phyloP scores from a whole-genome alignment of 2,329 filamentous ascomycete species.

The Sporothrix inflata region DNA sequence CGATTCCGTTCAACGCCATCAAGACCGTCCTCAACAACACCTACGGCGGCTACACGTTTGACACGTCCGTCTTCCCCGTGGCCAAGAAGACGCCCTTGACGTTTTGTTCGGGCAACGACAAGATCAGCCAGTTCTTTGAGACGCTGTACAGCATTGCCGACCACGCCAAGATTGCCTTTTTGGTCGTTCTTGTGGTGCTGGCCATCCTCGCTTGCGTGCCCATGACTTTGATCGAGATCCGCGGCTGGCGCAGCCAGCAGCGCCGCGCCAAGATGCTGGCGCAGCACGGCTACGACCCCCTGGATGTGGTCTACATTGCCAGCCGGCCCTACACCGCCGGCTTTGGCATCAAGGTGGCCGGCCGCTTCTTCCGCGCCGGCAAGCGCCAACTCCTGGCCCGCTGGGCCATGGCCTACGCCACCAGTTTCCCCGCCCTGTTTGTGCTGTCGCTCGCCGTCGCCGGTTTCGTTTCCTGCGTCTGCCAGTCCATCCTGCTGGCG shows the following conservation, averaged over 20 bases:
- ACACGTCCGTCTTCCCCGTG: conserved; percentile 77
- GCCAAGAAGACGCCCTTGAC: conserved; percentile 79
- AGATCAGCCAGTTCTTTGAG: conserved; percentile 82
- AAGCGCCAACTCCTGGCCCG: conserved; percentile 72
- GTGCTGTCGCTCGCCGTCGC: conserved; percentile 81
- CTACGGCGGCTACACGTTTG: conserved; percentile 75
- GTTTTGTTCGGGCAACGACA: conserved; percentile 86
- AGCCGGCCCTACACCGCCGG: conserved; percentile 77
- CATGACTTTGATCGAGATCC: conserved; percentile 80
- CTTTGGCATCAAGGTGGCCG: conserved; percentile 70
- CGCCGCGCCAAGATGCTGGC: conserved; percentile 65
- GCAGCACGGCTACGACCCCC: conserved; percentile 70
- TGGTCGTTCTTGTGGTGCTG: conserved; percentile 69
- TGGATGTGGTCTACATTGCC: conserved; percentile 88
- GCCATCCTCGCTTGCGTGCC: conserved; percentile 59
- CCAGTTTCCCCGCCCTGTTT: conserved; percentile 81
- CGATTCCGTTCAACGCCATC: conserved; percentile 79
- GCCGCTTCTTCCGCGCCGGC: conserved; percentile 58
- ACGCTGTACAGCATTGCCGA: conserved; percentile 67
- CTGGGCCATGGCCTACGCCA: conserved; percentile 88
- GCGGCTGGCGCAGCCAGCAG: conserved; percentile 74
- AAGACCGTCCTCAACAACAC: conserved; percentile 71
- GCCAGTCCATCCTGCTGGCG: conserved; percentile 77
- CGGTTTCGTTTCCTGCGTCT: conserved; percentile 79
- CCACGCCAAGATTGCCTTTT: conserved; percentile 72